A percentile compares a stretch with the other conserved stretches of the same genome.
Conservation (phyloP, 2,329 filamentous ascomycete genomes). For the Pseudocercospora eumusae region DNA sequence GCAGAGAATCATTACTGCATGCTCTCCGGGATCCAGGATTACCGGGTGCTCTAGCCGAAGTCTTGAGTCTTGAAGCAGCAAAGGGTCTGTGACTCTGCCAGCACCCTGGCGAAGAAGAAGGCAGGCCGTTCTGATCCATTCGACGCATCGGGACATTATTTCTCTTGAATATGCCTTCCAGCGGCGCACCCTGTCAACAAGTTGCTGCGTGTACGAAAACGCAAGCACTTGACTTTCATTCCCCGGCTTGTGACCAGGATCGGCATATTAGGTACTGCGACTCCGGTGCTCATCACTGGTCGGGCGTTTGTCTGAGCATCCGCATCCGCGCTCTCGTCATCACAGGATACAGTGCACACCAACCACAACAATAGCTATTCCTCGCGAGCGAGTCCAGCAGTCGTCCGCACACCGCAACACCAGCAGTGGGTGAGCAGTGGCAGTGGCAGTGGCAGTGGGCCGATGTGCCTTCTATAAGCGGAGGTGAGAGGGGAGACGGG, state of each 20-base stretch:
- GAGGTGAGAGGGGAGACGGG: background rate
- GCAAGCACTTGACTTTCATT: background rate
- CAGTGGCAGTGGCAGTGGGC: no score
- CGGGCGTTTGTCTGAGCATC: background rate
- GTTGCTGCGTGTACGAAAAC: background rate
- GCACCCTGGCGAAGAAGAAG: background rate
- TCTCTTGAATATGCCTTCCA: background rate
- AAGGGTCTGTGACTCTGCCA: constrained; percentile 1
- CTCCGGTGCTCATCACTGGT: background rate
- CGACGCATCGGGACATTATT: constrained; percentile 1
- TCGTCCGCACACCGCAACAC: constrained; percentile 12
- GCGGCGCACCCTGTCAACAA: background rate
- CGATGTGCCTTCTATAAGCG: constrained; percentile 11
- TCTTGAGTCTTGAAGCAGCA: constrained; percentile 1
- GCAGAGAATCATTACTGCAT: background rate
- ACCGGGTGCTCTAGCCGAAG: constrained; percentile 2
- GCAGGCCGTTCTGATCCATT: background rate
- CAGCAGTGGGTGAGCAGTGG: no score
- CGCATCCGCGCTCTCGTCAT: background rate
- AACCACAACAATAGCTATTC: background rate
- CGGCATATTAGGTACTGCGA: background rate
- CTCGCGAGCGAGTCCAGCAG: background rate
- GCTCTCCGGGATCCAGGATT: constrained; percentile 5
- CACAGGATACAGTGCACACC: background rate
- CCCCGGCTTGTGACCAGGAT: background rate